Evolutionary conservation across 148 eudicot genomes (phyloP).

Genomic region (Spergularia bocconei): DNA sequence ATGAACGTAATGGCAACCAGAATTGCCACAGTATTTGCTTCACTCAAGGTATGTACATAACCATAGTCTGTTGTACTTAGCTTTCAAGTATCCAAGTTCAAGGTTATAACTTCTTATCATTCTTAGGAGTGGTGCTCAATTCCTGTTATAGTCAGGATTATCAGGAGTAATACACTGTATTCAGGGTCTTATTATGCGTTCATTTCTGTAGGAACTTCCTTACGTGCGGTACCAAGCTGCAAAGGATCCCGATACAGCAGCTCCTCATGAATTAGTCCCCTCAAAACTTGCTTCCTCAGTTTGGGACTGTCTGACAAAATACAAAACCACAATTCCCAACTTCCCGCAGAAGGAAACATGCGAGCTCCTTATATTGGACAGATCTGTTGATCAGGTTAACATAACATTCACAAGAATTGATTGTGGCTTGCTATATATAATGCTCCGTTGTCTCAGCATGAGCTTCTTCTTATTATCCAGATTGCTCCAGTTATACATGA

Average conservation of each 20-base stretch:
- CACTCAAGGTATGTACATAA: conserved; percentile 86
- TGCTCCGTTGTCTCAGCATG: conserved; percentile 16
- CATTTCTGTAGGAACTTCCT: conserved; percentile 67
- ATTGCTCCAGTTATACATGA: conserved; percentile 98
- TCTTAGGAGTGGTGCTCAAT: neutral
- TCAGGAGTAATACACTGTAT: neutral
- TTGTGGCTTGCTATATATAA: conserved; percentile 20
- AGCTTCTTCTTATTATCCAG: conserved; percentile 34
- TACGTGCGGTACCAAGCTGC: conserved; percentile 68
- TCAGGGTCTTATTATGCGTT: conserved; percentile 20
- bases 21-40: conserved; percentile 94
- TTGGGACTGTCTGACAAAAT: conserved; percentile 58
- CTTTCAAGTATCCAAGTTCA: neutral
- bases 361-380: conserved; percentile 84
- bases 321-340: conserved; percentile 66
- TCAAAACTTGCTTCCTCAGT: conserved; percentile 79
- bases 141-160: neutral
- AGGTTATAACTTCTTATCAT: neutral
- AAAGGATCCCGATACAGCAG: conserved; percentile 42
- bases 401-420: neutral
- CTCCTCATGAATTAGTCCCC: conserved; percentile 56
- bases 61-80: neutral
- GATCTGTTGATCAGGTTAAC: conserved; percentile 86
- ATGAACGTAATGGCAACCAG: conserved; percentile 73
- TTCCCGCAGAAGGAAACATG: conserved; percentile 92